Evolutionary conservation across 352 stramenopile genomes (phyloP).

Genomic region (Globisporangium lucens): DNA sequence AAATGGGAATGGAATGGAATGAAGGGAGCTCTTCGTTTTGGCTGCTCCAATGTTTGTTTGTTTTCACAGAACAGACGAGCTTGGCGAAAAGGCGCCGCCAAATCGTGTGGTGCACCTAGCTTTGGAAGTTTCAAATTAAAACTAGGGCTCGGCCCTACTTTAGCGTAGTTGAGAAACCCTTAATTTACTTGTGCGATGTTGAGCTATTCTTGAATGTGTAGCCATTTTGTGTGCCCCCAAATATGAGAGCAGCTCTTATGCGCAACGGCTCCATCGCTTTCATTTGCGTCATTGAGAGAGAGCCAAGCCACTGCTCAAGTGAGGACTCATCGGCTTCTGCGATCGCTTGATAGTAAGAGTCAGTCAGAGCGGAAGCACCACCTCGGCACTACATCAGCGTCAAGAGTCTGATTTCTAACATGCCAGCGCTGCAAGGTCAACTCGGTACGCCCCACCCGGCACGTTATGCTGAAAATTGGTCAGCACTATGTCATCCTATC

Average conservation of each 20-base stretch:
- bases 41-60: background rate
- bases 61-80: background rate
- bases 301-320: background rate
- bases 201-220: slow-evolving; percentile 4
- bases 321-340: background rate
- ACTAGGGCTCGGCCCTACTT: background rate
- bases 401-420: slow-evolving; percentile 9
- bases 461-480: background rate
- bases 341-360: background rate
- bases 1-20: background rate
- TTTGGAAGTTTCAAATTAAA: background rate
- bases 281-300: background rate
- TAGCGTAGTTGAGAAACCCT: background rate
- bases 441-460: slow-evolving; percentile 22
- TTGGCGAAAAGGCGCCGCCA: slow-evolving; percentile 3
- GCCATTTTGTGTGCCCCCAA: background rate
- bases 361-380: background rate
- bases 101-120: background rate
- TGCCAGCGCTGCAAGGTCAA: slow-evolving; percentile 42
- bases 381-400: background rate
- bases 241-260: background rate
- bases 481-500: background rate
- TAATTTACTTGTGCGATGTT: background rate
- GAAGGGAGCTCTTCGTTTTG: background rate
- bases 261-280: background rate